Percentiles rank a stretch among this genome's conserved stretches.
These are phyloP conservation scores for Basipetospora sp. DNA, from an alignment of 2,329 filamentous ascomycete genomes.

Conservation along the genomic window DNA sequence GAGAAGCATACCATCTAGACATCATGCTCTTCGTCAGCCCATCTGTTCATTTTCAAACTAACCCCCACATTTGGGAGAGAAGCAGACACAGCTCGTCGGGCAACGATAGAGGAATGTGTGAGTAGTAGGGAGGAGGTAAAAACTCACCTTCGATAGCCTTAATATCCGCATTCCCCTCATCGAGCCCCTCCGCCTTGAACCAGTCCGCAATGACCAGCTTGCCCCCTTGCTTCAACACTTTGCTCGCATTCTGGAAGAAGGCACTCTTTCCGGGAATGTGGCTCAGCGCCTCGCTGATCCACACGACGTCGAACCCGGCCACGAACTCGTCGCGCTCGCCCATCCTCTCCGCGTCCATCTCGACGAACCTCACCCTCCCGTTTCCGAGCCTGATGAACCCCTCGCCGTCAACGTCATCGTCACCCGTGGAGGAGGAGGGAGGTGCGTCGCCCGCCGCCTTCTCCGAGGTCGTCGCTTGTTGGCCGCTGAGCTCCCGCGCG, in stretches of 20 bases:
- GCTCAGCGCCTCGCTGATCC: constrained; percentile 48
- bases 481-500: no score
- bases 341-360: constrained; percentile 49
- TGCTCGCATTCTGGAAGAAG: constrained; percentile 39
- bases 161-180: constrained; percentile 33
- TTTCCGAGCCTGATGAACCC: constrained; percentile 24
- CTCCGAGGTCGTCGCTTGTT: not conserved
- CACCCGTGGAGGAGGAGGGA: constrained; percentile 13
- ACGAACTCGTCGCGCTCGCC: constrained; percentile 20
- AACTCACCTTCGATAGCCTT: constrained; percentile 40
- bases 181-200: constrained; percentile 39
- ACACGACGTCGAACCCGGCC: constrained; percentile 37
- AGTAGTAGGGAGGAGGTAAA: not conserved
- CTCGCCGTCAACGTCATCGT: constrained; percentile 9
- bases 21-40: no score
- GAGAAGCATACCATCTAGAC: constrained; percentile 42
- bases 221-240: constrained; percentile 32
- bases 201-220: constrained; percentile 45
- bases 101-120: not conserved
- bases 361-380: constrained; percentile 38
- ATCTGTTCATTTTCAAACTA: no score
- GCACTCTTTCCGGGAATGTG: constrained; percentile 44
- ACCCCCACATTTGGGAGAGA: no score
- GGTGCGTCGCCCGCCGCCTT: not conserved
- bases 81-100: no score